Evolutionary conservation across 2,329 filamentous ascomycete genomes (phyloP).

Genomic region (Dactylellina sp.): DNA sequence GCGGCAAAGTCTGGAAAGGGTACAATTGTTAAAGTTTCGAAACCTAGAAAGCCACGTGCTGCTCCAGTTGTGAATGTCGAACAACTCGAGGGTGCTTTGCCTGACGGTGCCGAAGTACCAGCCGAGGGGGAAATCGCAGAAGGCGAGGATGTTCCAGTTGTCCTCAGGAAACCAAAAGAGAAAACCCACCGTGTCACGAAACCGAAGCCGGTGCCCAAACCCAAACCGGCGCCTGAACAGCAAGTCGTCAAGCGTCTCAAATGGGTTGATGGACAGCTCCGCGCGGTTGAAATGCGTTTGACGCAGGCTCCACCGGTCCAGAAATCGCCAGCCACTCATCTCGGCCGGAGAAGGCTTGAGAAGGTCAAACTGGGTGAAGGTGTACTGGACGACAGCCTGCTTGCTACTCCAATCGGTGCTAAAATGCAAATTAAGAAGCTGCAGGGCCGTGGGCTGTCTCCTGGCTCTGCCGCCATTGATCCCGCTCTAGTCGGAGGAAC

Average conservation of each 20-base stretch:
- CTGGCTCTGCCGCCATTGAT: constrained; percentile 46
- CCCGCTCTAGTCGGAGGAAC: constrained; percentile 46
- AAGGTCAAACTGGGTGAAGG: constrained; percentile 35
- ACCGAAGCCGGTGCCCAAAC: constrained; percentile 47
- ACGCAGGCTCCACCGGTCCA: constrained; percentile 51
- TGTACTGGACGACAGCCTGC: constrained; percentile 22
- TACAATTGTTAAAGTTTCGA: constrained; percentile 27
- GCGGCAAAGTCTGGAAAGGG: constrained; percentile 53
- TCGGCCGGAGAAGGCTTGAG: constrained; percentile 49
- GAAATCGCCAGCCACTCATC: constrained; percentile 46
- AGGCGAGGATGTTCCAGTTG: constrained; percentile 33
- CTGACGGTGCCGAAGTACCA: constrained; percentile 23
- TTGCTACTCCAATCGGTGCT: constrained; percentile 12
- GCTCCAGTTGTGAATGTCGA: constrained; percentile 25
- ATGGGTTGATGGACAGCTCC: constrained; percentile 48
- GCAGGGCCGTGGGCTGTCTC: constrained; percentile 32
- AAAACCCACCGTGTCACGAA: constrained; percentile 49
- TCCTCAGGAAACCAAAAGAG: constrained; percentile 51
- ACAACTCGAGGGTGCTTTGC: constrained; percentile 15
- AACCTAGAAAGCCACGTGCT: constrained; percentile 48
- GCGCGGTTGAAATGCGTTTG: constrained; percentile 50
- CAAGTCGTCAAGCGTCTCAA: constrained; percentile 53
- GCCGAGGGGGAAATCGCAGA: constrained; percentile 25
- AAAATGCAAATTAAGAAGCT: constrained; percentile 45
- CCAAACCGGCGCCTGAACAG: constrained; percentile 48